phyloP scores from a whole-genome alignment of 345 rosid species.

The Draba incana region DNA sequence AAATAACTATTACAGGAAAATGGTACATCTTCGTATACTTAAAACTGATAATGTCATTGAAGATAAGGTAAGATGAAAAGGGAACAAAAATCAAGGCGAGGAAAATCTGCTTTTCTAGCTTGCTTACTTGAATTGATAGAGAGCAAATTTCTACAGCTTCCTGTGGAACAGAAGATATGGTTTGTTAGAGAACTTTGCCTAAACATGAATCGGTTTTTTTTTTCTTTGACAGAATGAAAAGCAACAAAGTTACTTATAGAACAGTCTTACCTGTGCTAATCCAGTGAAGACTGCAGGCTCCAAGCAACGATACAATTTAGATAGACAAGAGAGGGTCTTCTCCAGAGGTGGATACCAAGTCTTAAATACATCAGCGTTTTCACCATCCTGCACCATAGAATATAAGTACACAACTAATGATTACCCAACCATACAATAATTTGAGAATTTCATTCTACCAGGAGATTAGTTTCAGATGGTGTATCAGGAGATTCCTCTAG shows the following conservation, averaged over 20 bases:
- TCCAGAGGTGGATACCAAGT: conserved; percentile 97
- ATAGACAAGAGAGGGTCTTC: conserved; percentile 89
- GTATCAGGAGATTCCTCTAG: conserved; percentile 61
- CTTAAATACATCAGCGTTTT: conserved; percentile 63
- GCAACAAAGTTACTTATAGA: conserved; percentile 24
- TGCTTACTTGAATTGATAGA: conserved; percentile 79
- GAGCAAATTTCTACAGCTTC: conserved; percentile 99
- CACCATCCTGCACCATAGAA: conserved; percentile 59
- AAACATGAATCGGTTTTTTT: conserved; percentile 23
- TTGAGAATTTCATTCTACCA: conserved; percentile 26
- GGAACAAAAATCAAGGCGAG: conserved; percentile 20
- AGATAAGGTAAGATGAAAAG: background rate
- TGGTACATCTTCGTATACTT: conserved; percentile 14
- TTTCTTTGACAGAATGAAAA: conserved; percentile 22
- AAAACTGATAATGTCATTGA: conserved; percentile 19
- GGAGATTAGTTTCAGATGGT: conserved; percentile 51
- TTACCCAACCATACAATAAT: conserved; percentile 13
- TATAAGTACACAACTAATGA: conserved; percentile 27
- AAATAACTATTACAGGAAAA: conserved; percentile 1
- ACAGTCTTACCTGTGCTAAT: conserved; percentile 79
- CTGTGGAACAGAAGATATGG: conserved; percentile 50
- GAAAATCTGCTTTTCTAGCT: conserved; percentile 32
- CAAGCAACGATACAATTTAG: conserved; percentile 85
- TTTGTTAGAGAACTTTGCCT: conserved; percentile 28
- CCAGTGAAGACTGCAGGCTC: conserved; percentile 92